A percentile compares a stretch with the other conserved stretches of the same genome.
Conservation (phyloP, 2,329 filamentous ascomycete species). For the Talaromyces rugulosus region DNA sequence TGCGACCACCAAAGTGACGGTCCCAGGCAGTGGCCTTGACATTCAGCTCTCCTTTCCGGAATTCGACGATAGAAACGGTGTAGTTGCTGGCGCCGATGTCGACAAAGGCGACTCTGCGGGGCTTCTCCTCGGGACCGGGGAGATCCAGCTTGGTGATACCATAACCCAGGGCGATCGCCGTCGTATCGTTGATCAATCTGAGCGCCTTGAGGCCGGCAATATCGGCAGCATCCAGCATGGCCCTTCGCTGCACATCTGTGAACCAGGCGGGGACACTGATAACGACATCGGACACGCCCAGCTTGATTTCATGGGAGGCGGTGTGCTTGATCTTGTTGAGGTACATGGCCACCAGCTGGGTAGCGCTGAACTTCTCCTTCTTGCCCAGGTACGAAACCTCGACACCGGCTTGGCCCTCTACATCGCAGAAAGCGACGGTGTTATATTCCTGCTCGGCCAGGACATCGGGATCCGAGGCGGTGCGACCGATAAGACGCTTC, state of each 20-base stretch:
- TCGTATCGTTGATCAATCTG: conserved; percentile 95
- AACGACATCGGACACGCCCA: conserved; percentile 88
- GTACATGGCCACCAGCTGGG: conserved; percentile 92
- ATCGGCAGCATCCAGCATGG: conserved; percentile 84
- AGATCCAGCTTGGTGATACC: conserved; percentile 98
- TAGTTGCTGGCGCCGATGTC: conserved; percentile 97
- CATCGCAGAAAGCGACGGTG: conserved; percentile 78
- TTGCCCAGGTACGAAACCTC: conserved; percentile 91
- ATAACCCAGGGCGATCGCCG: conserved; percentile 89
- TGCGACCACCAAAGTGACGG: conserved; percentile 92
- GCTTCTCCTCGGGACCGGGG: conserved; percentile 82
- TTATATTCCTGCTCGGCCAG: conserved; percentile 89
- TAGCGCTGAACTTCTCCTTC: conserved; percentile 93
- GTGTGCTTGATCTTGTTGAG: conserved; percentile 91
- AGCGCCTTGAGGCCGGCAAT: conserved; percentile 91
- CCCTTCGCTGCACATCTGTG: conserved; percentile 87
- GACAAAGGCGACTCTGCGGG: conserved; percentile 82
- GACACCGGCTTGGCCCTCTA: conserved; percentile 90
- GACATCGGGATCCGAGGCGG: conserved; percentile 84
- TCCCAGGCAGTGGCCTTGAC: conserved; percentile 92
- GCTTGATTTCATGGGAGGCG: conserved; percentile 78
- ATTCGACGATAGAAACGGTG: conserved; percentile 90
- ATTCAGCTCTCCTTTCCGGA: conserved; percentile 91
- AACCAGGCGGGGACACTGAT: conserved; percentile 96
- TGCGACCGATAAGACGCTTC: conserved; percentile 86